These are phyloP conservation scores for Podospora bellae-mahoneyi DNA, from an alignment of 495 filamentous ascomycete genomes.

Conservation along the genomic window DNA sequence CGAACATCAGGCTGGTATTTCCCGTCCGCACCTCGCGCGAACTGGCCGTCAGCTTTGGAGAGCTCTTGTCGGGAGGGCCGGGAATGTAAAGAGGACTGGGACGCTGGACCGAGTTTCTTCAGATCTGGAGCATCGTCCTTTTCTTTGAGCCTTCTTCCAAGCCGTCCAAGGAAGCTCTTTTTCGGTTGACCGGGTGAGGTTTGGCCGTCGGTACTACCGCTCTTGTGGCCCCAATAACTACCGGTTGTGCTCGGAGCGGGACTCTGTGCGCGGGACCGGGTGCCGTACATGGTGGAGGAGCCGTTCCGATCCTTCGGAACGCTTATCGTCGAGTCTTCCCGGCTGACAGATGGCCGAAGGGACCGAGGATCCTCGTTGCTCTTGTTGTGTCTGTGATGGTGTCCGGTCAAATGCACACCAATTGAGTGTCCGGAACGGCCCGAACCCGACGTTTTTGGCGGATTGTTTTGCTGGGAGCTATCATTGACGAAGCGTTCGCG, in stretches of 20 bases:
- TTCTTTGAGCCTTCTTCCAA: slow-evolving; percentile 56
- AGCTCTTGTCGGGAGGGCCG: slow-evolving; percentile 52
- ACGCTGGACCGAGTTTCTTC: slow-evolving; percentile 54
- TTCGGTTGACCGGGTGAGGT: slow-evolving; percentile 56
- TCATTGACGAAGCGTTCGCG: slow-evolving; percentile 58
- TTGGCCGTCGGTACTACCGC: slow-evolving; percentile 49
- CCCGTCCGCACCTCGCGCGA: slow-evolving; percentile 47
- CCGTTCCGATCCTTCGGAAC: slow-evolving; percentile 46
- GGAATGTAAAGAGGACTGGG: slow-evolving; percentile 46
- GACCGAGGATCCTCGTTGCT: slow-evolving; percentile 70
- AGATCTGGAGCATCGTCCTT: slow-evolving; percentile 54
- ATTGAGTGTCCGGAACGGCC: slow-evolving; percentile 51
- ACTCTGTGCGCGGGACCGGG: slow-evolving; percentile 62
- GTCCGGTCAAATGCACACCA: slow-evolving; percentile 53
- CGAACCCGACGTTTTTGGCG: slow-evolving; percentile 51
- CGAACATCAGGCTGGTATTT: slow-evolving; percentile 35
- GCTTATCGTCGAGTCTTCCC: slow-evolving; percentile 63
- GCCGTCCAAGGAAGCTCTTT: slow-evolving; percentile 64
- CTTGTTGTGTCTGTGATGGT: slow-evolving; percentile 70
- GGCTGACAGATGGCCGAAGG: slow-evolving; percentile 60
- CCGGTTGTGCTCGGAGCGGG: slow-evolving; percentile 71
- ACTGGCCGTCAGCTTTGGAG: slow-evolving; percentile 40
- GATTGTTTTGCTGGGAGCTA: slow-evolving; percentile 34
- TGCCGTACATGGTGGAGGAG: slow-evolving; percentile 39
- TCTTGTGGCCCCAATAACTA: slow-evolving; percentile 45